Percentiles rank a stretch among this genome's conserved stretches.
These are phyloP conservation scores for Eucalyptus virginea DNA, from an alignment of 345 rosid species.

Conservation along the genomic window DNA sequence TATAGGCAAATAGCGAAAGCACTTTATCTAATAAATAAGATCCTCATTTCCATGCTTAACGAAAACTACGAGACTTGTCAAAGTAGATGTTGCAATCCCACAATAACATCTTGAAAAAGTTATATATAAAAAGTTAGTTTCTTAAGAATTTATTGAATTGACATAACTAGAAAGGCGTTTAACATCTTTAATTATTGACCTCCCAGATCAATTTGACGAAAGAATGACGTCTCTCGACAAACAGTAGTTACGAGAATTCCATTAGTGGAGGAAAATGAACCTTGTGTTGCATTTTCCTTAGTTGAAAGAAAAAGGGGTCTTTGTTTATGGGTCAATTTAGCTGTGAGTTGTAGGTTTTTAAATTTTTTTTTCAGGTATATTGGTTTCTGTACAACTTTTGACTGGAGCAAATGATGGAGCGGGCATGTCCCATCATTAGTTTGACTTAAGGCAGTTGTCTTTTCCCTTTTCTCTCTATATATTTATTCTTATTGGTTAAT, in stretches of 20 bases:
- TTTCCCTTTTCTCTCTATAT: background rate
- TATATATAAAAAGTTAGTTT: background rate
- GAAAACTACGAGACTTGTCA: accelerated
- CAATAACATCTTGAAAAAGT: background rate
- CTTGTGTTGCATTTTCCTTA: too few species aligned
- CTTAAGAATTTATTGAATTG: background rate
- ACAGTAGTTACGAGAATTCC: background rate
- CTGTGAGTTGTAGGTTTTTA: background rate
- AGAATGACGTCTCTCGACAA: background rate
- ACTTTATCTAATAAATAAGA: accelerated
- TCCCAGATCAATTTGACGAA: background rate
- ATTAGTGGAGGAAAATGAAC: background rate
- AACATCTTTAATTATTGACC: background rate
- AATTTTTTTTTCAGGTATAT: background rate
- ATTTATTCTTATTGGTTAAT: background rate
- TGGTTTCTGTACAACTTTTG: background rate
- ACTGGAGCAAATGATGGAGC: background rate
- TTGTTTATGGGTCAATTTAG: background rate
- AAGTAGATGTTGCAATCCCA: accelerated
- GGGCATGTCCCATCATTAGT: background rate
- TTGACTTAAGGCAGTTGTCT: background rate
- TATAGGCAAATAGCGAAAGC: background rate
- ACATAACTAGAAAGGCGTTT: accelerated
- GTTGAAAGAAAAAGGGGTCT: background rate
- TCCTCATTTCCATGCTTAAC: background rate